These are phyloP conservation scores for Onygena corvina DNA, from an alignment of 2,329 filamentous ascomycete species.

Conservation along the genomic window DNA sequence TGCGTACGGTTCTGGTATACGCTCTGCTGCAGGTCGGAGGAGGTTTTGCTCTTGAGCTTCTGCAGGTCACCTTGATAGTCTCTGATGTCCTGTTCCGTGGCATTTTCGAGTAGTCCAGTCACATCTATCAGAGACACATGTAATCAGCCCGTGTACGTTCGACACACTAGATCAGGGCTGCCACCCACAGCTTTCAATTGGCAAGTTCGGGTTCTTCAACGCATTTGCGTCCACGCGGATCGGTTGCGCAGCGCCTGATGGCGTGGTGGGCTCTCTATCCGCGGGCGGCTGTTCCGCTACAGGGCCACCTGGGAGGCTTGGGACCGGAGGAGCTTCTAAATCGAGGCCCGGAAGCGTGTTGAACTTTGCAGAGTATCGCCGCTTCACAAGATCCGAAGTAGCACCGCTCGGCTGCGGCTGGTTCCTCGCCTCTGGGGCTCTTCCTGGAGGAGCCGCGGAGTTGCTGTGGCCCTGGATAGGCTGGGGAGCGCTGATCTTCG, in stretches of 20 bases:
- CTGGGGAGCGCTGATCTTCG: constrained; percentile 49
- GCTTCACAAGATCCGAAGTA: constrained; percentile 76
- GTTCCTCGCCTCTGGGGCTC: constrained; percentile 22
- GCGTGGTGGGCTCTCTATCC: constrained; percentile 21
- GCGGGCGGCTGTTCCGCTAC: constrained; percentile 47
- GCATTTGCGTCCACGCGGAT: constrained; percentile 64
- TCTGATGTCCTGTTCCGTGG: constrained; percentile 74
- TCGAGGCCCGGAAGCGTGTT: constrained; percentile 61
- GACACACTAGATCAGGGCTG: background rate
- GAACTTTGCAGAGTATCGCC: constrained; percentile 86
- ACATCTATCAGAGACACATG: constrained; percentile 27
- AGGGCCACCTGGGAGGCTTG: constrained; percentile 48
- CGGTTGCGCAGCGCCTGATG: constrained; percentile 45
- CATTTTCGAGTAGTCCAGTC: constrained; percentile 61
- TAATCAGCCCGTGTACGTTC: constrained; percentile 1
- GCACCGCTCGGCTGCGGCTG: constrained; percentile 35
- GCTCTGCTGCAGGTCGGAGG: constrained; percentile 79
- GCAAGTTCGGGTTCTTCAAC: constrained; percentile 65
- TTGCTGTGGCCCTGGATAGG: constrained; percentile 39
- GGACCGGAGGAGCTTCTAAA: constrained; percentile 57
- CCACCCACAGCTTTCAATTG: constrained; percentile 61
- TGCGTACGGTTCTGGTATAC: constrained; percentile 95
- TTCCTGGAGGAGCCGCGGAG: constrained; percentile 16
- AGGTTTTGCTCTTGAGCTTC: constrained; percentile 64
- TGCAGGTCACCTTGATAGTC: constrained; percentile 66